Evolutionary conservation across 169 alveolate species (phyloP).

Genomic region (Plasmodium billcollinsi): DNA sequence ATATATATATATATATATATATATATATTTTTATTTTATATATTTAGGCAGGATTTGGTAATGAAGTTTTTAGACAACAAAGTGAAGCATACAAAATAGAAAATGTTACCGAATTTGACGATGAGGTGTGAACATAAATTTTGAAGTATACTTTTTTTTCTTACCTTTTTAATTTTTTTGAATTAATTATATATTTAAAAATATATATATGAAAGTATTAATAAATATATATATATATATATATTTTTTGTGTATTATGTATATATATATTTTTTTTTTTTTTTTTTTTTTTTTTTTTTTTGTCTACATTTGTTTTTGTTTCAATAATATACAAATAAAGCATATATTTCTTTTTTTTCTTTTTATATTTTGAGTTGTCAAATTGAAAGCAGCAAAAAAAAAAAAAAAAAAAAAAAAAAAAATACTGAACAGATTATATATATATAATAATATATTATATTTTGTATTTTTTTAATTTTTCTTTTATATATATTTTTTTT

Average conservation of each 20-base stretch:
- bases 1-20: background rate
- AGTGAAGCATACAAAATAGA: conserved; percentile 83
- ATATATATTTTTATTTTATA: conserved; percentile 13
- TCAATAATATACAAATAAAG: background rate
- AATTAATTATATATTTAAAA: background rate
- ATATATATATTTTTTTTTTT: background rate
- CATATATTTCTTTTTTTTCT: too few species aligned
- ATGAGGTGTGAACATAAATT: conserved; percentile 81
- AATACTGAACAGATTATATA: too few species aligned
- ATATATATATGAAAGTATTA: background rate
- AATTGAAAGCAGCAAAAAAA: too few species aligned
- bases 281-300: conserved; percentile 27
- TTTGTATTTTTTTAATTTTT: too few species aligned
- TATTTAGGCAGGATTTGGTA: conserved; percentile 86
- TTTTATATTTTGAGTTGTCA: too few species aligned
- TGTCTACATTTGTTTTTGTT: conserved; percentile 21
- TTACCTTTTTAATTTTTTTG: background rate
- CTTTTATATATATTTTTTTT: too few species aligned
- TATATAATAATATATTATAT: too few species aligned
- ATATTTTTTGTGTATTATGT: too few species aligned
- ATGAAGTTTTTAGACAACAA: conserved; percentile 87
- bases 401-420: too few species aligned
- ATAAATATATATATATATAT: background rate
- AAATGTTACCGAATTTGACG: conserved; percentile 88
- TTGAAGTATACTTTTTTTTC: too few species aligned